Evolutionary conservation across 352 stramenopile genomes (phyloP).

Genomic region (Saprolegnia parasitica): DNA sequence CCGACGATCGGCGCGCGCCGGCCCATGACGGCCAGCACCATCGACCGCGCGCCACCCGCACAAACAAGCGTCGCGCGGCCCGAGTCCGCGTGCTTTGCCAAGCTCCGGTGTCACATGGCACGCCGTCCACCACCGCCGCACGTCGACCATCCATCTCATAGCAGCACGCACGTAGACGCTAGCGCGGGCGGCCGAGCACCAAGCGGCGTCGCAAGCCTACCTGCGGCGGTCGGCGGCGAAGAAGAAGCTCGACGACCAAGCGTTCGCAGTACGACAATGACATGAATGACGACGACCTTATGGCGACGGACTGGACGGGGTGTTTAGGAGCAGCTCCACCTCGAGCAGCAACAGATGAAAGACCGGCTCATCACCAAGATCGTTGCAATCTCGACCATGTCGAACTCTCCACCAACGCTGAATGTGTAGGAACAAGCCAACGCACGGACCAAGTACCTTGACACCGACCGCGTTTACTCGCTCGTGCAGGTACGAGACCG

Average conservation of each 20-base stretch:
- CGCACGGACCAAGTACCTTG: neutral
- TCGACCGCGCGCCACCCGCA: no score
- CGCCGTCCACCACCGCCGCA: neutral
- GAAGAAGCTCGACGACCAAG: neutral
- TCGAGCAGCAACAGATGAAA: neutral
- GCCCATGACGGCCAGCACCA: no score
- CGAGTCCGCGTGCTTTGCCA: neutral
- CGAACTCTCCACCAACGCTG: neutral
- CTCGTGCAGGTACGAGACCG: neutral
- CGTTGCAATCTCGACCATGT: neutral
- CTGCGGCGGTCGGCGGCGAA: neutral
- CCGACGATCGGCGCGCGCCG: no score
- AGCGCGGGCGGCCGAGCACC: neutral
- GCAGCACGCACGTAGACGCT: no score
- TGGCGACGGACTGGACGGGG: neutral
- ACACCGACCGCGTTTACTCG: neutral
- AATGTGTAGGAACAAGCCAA: neutral
- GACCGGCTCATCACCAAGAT: neutral
- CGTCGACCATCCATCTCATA: no score
- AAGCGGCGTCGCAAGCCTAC: neutral
- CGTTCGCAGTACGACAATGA: neutral
- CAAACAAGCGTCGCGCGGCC: neutral
- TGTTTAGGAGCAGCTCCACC: neutral
- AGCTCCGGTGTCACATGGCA: neutral
- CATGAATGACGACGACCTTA: no score